These are phyloP conservation scores for Zygoascus tannicola DNA, from an alignment of 805 yeast species.

Conservation along the genomic window DNA sequence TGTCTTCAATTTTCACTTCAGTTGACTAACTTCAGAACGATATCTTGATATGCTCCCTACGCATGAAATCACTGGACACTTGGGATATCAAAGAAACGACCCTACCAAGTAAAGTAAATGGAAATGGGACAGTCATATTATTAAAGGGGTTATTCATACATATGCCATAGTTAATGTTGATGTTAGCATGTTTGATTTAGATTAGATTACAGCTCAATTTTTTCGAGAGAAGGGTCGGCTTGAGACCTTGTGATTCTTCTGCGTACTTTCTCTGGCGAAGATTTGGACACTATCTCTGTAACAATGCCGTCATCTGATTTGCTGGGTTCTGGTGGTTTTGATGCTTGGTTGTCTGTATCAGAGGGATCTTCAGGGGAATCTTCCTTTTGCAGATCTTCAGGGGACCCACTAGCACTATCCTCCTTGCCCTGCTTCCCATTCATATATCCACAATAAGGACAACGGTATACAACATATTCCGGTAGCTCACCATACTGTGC, in stretches of 20 bases:
- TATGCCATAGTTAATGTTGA: not conserved
- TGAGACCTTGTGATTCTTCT: no score
- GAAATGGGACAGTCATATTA: not conserved
- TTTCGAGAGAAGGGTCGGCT: no score
- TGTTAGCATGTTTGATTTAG: no score
- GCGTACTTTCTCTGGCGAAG: no score
- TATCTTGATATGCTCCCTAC: constrained; percentile 69
- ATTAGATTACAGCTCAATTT: no score
- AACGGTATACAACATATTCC: constrained; percentile 41
- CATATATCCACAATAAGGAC: constrained; percentile 45
- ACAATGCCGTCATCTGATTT: no score
- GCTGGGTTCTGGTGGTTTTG: no score
- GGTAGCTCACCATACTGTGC: constrained; percentile 65
- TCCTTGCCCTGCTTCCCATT: constrained; percentile 10
- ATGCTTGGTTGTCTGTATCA: no score
- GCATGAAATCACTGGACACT: constrained; percentile 59
- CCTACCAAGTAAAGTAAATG: constrained; percentile 49
- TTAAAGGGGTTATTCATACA: not conserved
- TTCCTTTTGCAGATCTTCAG: not conserved
- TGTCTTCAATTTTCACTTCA: no score
- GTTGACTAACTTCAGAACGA: constrained; percentile 25
- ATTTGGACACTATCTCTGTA: no score
- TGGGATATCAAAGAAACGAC: constrained; percentile 85
- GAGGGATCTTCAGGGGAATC: not conserved
- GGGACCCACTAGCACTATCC: not conserved